phyloP scores from a whole-genome alignment of 495 filamentous ascomycete species.

The Jackrogersella multiformis region DNA sequence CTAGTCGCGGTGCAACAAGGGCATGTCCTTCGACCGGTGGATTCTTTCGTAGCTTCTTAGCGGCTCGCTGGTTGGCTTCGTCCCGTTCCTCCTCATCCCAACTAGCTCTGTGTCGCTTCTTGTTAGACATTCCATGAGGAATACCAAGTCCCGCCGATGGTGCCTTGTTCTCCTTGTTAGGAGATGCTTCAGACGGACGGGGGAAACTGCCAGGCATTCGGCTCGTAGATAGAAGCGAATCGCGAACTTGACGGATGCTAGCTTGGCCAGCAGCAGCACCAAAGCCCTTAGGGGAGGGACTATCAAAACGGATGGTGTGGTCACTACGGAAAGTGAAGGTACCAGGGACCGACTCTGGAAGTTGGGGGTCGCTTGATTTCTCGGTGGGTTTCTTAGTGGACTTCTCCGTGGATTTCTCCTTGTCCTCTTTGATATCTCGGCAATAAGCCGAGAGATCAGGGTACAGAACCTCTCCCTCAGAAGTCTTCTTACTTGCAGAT shows the following conservation, averaged over 20 bases:
- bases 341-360: slow-evolving; percentile 57
- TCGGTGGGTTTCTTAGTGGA: slow-evolving; percentile 44
- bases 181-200: slow-evolving; percentile 15
- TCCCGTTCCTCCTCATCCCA: slow-evolving; percentile 61
- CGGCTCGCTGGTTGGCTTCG: slow-evolving; percentile 51
- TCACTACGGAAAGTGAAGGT: slow-evolving; percentile 70
- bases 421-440: slow-evolving; percentile 41
- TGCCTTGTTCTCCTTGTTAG: slow-evolving; percentile 61
- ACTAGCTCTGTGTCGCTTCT: slow-evolving; percentile 70
- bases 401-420: slow-evolving; percentile 43
- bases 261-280: slow-evolving; percentile 61
- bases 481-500: slow-evolving; percentile 3
- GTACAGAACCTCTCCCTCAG: slow-evolving; percentile 50
- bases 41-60: slow-evolving; percentile 56
- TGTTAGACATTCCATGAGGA: slow-evolving; percentile 76
- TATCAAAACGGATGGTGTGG: slow-evolving; percentile 63
- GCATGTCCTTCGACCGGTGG: slow-evolving; percentile 60
- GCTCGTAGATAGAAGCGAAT: slow-evolving; percentile 55
- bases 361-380: slow-evolving; percentile 27
- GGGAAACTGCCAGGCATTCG: slow-evolving; percentile 64
- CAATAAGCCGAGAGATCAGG: slow-evolving; percentile 56
- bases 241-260: slow-evolving; percentile 66
- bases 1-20: slow-evolving; percentile 52
- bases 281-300: slow-evolving; percentile 53
- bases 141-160: slow-evolving; percentile 51